Base-by-base conservation (phyloP, 2,329 filamentous ascomycete genomes). In the Curvularia verruculosa region DNA sequence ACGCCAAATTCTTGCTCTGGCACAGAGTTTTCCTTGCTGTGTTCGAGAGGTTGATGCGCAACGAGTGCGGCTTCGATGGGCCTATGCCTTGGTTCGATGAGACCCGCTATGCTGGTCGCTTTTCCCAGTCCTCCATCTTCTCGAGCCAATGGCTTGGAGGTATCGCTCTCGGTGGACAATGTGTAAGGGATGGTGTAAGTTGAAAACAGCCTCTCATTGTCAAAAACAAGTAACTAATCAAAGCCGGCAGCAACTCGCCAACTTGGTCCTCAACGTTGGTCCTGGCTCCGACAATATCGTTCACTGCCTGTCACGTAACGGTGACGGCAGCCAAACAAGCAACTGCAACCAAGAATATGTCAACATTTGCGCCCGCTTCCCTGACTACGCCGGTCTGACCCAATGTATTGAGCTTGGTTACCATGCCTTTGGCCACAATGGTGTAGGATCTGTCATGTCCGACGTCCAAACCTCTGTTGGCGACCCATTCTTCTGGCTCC, bases 401-500 rank as follows among this genome's bases (percentile, higher is more conserved):
- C 48, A 37, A 3, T 75, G 71, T 56, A 49, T 68, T 9, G 72
- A 75, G 52, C 57, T 60, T 24, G 69, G 70, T 34, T 69, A 68
- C 2, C 73, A 75, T 62, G 69, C 70, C 50, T 75, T 65, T 62
- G 73, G 72, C 31, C 73, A 76, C 63, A 75, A 75, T 56, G 71
- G 70, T 21, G 70, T 75, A 15, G 73, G 72, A 36, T 67, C 70
- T 26, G 72, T 74, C 49, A 75, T 74, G 72, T 58, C 59, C 36
- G 74, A 75, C 56, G 61, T 63, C 8, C 75, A 66, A 39, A 70
- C 64, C 12, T 75, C 75, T 2, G 70, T 71, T 43, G 66, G 63
- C 19, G 74, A 77, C 62, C 70, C 71, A n/a, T 56, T 76, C 57
- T 84, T 84, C 73, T 84, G 74, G 67, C 72, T 81, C 36, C 81